Base-by-base conservation (phyloP, 2,329 filamentous ascomycete species). In the Sclerotinia minor region DNA sequence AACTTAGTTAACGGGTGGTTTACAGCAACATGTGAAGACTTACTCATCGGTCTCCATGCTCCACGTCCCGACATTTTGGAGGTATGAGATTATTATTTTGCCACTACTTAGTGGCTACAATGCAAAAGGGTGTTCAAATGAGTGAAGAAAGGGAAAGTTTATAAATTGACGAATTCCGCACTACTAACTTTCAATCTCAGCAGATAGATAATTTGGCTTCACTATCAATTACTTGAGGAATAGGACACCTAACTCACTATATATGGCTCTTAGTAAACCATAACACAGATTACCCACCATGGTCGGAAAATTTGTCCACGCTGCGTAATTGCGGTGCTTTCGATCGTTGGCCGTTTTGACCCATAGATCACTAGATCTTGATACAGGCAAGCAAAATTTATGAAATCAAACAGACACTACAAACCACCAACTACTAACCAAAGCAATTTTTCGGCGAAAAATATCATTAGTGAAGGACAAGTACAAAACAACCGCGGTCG, bases 1-100 rank as follows among this genome's bases (percentile, higher is more conserved):
- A 26, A 9, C 15, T 47, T 8, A n/a, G 29, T 58, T 21, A 66
- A 50, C 21, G 35, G 29, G 4, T 5, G 64, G n/a, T 8, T 9
- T 26, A 21, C 45, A 50, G 26, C 32, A 41, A 49, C 13, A 29
- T 38, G 21, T n/a, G 29, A 52, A 59, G 21, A 66, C 64, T 50
- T 24, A 66, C 64, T 59, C 64, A 66, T 66, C 5, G 63, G 63
- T 26, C 35, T 66, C 57, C 64, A 32, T 66, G 59, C 59, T 45
- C 38, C 38, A 32, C 59, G 29, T 13, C 47, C 59, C 5, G 53
- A 58, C 64, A 66, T 66, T 0, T 66, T 66, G 32, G 32, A 59
- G n/a, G 32, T 26, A 32, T 57, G 21, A 19, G 13, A 57, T 59
- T 60, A 24, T 5, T 11, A 24, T 19, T 32, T 13, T n/a, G n/a